Evolutionary conservation across 805 yeast species (phyloP).

Genomic region (Zygoascus flipseniorum): DNA sequence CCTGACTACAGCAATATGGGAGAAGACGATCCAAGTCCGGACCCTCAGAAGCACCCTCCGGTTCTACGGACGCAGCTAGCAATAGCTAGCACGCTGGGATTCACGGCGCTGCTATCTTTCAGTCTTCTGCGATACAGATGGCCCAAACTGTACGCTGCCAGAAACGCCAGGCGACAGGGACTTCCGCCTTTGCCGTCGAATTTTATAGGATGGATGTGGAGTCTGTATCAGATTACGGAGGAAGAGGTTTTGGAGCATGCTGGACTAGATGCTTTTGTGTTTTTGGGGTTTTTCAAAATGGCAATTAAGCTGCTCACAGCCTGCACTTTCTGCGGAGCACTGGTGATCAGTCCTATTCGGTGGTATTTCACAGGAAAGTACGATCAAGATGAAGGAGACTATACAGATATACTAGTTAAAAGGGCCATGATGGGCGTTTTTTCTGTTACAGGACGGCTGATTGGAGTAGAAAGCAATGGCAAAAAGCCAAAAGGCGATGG

Average conservation of each 20-base stretch:
- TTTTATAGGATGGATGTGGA: constrained; percentile 75
- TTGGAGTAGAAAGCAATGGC: background rate
- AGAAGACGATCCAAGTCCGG: constrained; percentile 10
- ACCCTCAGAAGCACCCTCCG: constrained; percentile 23
- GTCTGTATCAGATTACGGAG: constrained; percentile 57
- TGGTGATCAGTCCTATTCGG: constrained; percentile 76
- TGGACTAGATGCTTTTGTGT: constrained; percentile 91
- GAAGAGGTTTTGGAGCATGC: constrained; percentile 77
- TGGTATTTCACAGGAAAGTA: constrained; percentile 74
- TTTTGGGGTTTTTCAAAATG: constrained; percentile 83
- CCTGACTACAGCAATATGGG: background rate
- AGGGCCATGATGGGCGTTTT: background rate
- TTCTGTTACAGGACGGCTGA: background rate
- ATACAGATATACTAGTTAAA: constrained; percentile 1
- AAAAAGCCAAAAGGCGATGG: constrained; percentile 4
- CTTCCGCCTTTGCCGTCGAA: constrained; percentile 50
- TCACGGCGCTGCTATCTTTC: constrained; percentile 58
- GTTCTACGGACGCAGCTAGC: constrained; percentile 71
- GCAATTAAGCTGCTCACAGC: constrained; percentile 59
- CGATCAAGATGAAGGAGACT: constrained; percentile 38
- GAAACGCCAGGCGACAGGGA: constrained; percentile 43
- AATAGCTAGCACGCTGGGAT: constrained; percentile 62
- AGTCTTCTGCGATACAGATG: constrained; percentile 62
- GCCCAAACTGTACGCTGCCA: constrained; percentile 80
- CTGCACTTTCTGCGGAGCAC: constrained; percentile 61